phyloP scores from a whole-genome alignment of 1,284 basidiomycete species.

The Rhizoctonia solani region DNA sequence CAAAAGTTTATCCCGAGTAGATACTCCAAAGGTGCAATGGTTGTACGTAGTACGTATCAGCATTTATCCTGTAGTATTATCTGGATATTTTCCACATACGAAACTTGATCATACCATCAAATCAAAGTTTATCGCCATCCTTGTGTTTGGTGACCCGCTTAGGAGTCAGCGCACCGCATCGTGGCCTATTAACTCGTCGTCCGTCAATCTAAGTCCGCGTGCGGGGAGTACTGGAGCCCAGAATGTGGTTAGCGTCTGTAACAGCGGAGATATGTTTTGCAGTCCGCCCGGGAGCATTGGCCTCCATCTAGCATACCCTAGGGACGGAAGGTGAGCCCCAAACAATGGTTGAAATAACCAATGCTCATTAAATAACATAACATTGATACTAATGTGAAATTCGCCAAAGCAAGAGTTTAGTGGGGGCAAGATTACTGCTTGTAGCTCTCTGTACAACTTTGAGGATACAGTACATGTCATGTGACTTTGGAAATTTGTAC shows the following conservation, averaged over 20 bases:
- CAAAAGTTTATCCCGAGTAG: constrained; percentile 13
- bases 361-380: too few relatives aligned
- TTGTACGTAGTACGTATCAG: constrained; percentile 5
- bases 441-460: too few relatives aligned
- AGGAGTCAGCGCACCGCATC: not conserved
- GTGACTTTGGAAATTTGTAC: too few relatives aligned
- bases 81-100: not conserved
- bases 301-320: not conserved
- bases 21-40: constrained; percentile 23
- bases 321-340: constrained; percentile 9
- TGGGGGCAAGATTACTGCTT: too few relatives aligned
- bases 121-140: not conserved
- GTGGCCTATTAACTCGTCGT: constrained; percentile 5
- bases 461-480: too few relatives aligned
- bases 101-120: not conserved
- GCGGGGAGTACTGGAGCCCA: not conserved
- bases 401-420: too few relatives aligned
- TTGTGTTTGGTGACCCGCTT: constrained; percentile 13
- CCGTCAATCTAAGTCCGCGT: not conserved
- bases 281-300: not conserved
- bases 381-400: too few relatives aligned
- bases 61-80: not conserved
- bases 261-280: not conserved
- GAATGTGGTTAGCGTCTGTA: constrained; percentile 13
- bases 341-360: too few relatives aligned